A percentile compares a stretch with the other conserved stretches of the same genome.
Conservation (phyloP, 2,329 filamentous ascomycete species). For the Colletotrichum somersetense region DNA sequence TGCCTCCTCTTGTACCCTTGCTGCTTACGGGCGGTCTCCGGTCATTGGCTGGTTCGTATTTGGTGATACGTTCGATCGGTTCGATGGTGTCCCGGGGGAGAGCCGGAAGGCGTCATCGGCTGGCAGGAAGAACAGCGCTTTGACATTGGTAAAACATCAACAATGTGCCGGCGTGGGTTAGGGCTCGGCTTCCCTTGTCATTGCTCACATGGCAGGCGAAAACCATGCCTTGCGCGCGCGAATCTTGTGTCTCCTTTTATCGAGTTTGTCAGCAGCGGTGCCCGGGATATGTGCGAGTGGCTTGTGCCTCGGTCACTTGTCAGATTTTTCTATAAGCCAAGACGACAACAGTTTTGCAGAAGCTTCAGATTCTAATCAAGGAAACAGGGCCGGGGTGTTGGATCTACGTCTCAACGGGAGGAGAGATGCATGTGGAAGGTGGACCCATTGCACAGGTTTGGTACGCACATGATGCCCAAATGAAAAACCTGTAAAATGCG, state of each 20-base stretch:
- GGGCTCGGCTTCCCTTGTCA: neutral
- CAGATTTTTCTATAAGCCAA: neutral
- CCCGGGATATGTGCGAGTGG: neutral
- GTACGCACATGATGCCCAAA: neutral
- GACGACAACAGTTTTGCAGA: neutral
- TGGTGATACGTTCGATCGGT: neutral
- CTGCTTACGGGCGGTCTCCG: neutral
- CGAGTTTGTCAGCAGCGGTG: conserved; percentile 2
- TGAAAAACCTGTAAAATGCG: neutral
- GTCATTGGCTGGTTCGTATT: conserved; percentile 5
- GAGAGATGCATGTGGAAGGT: neutral
- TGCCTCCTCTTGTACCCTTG: neutral
- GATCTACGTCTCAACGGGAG: neutral
- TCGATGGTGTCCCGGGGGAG: neutral
- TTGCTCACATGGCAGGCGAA: neutral
- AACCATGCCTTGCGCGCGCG: neutral
- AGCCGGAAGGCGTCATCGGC: neutral
- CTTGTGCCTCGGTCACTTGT: neutral
- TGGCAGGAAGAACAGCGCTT: neutral
- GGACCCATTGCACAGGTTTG: neutral
- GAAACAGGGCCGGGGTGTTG: neutral
- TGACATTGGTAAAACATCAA: neutral
- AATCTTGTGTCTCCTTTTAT: neutral
- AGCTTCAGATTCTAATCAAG: neutral
- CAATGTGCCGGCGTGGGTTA: neutral